Evolutionary conservation across 2,329 filamentous ascomycete genomes (phyloP).

Genomic region (Elsinoe batatas): DNA sequence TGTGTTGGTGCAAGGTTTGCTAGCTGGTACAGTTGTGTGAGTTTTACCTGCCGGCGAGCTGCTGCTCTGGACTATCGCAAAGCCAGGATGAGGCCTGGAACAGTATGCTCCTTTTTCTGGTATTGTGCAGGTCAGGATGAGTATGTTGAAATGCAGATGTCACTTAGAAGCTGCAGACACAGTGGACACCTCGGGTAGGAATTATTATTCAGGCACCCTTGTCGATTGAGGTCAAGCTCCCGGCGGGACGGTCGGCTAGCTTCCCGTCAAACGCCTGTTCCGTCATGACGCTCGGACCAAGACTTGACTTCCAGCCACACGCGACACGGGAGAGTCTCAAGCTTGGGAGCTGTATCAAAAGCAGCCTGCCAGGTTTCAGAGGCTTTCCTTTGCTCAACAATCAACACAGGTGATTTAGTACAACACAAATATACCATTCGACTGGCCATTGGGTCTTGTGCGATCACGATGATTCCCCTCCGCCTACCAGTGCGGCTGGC

Average conservation of each 20-base stretch:
- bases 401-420: not conserved
- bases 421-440: not conserved
- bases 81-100: no score
- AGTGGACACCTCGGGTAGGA: not conserved
- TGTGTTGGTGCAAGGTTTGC: not conserved
- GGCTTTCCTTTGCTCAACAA: not conserved
- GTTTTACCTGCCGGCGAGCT: no score
- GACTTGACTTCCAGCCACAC: not conserved
- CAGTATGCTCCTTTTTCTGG: no score
- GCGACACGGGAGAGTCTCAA: constrained; percentile 5
- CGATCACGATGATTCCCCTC: constrained; percentile 13
- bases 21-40: not conserved
- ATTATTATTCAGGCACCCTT: not conserved
- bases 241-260: not conserved
- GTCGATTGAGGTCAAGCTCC: not conserved
- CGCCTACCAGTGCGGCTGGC: constrained; percentile 15
- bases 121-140: no score
- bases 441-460: not conserved
- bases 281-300: not conserved
- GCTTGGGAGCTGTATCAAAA: not conserved
- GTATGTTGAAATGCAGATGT: no score
- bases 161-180: not conserved
- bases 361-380: not conserved
- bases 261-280: not conserved
- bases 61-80: no score